phyloP scores from a whole-genome alignment of 345 rosid species.

The Citrus maxima region DNA sequence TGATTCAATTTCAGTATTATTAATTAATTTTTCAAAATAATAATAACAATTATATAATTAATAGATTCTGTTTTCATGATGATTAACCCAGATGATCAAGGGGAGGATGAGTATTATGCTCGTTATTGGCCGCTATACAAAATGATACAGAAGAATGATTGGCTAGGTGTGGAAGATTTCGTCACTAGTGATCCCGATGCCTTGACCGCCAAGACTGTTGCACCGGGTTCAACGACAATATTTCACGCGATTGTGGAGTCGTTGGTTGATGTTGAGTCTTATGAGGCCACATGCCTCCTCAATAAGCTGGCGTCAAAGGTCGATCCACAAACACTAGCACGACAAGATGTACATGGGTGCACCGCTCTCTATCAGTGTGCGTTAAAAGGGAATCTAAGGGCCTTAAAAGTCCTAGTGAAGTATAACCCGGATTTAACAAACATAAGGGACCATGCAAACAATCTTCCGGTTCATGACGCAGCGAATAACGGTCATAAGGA shows the following conservation, averaged over 20 bases:
- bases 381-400: background rate
- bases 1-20: too few species aligned
- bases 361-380: rapidly evolving
- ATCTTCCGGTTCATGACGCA: background rate
- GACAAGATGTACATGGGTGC: rapidly evolving
- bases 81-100: too few species aligned
- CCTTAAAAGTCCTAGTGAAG: background rate
- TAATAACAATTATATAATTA: too few species aligned
- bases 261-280: background rate
- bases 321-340: background rate
- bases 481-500: background rate
- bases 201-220: background rate
- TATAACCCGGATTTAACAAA: background rate
- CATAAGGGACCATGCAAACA: too few species aligned
- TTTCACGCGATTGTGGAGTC: too few species aligned
- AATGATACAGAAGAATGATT: background rate
- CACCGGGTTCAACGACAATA: background rate
- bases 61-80: too few species aligned
- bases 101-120: too few species aligned
- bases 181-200: background rate
- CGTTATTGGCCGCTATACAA: too few species aligned
- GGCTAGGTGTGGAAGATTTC: background rate
- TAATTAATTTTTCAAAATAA: too few species aligned
- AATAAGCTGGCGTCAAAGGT: background rate
- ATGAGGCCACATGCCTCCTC: background rate